Percentiles rank a stretch among this genome's conserved stretches.
Conservation (phyloP, 2,329 filamentous ascomycete species). For the Penicillium sp. region DNA sequence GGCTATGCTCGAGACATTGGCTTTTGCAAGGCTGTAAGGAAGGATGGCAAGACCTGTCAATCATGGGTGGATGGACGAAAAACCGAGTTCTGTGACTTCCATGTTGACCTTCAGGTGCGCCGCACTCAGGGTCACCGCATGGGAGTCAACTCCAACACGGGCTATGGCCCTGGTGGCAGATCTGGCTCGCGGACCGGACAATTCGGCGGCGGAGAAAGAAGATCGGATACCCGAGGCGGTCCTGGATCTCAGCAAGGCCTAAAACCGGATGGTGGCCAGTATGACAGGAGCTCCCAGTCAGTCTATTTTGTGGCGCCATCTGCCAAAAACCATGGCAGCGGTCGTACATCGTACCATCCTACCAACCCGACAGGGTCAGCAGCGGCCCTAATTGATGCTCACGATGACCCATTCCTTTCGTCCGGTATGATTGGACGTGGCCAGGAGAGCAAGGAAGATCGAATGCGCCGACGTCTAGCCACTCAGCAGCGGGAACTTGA, state of each 20-base stretch:
- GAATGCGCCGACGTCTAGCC: slow-evolving; percentile 46
- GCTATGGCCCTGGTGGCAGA: slow-evolving; percentile 46
- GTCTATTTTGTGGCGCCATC: slow-evolving; percentile 50
- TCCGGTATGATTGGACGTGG: slow-evolving; percentile 46
- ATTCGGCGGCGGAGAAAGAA: slow-evolving; percentile 30
- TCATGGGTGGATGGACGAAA: slow-evolving; percentile 87
- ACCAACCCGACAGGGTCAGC: slow-evolving; percentile 36
- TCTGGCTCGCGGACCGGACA: slow-evolving; percentile 49
- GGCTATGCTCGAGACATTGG: slow-evolving; percentile 83
- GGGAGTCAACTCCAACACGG: slow-evolving; percentile 75
- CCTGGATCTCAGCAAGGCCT: slow-evolving; percentile 27
- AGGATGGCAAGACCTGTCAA: slow-evolving; percentile 79
- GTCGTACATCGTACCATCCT: slow-evolving; percentile 26
- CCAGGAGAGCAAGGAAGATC: slow-evolving; percentile 46
- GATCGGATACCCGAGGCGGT: slow-evolving; percentile 4
- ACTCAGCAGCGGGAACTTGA: slow-evolving; percentile 51
- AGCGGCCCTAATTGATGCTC: slow-evolving; percentile 47
- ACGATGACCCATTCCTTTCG: slow-evolving; percentile 48
- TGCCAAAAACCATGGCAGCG: slow-evolving; percentile 26
- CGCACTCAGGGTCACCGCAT: slow-evolving; percentile 71
- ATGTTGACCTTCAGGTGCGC: slow-evolving; percentile 79
- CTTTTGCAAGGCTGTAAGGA: slow-evolving; percentile 83
- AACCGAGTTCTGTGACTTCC: slow-evolving; percentile 90
- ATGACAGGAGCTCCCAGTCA: slow-evolving; percentile 47
- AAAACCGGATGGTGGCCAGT: slow-evolving; percentile 43